phyloP scores from a whole-genome alignment of 352 stramenopile species.

The Phytopythium aichiense region DNA sequence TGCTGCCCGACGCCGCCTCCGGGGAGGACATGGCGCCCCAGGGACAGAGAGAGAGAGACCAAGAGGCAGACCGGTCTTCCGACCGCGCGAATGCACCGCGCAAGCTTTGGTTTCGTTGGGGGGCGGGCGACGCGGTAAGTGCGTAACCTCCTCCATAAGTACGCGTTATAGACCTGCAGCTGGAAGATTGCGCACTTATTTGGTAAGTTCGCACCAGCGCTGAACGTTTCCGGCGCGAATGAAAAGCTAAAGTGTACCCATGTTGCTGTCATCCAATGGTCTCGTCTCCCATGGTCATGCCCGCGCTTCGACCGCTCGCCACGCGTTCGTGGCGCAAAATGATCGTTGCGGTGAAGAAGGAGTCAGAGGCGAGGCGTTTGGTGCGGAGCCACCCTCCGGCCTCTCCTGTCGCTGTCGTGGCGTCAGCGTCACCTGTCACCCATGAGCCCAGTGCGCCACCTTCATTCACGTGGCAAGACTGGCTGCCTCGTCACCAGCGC shows the following conservation, averaged over 20 bases:
- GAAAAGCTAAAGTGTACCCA: background rate
- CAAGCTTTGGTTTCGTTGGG: conserved; percentile 5
- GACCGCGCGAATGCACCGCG: no score
- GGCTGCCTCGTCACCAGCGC: no score
- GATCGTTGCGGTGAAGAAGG: background rate
- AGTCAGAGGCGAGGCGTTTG: background rate
- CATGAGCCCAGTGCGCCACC: no score
- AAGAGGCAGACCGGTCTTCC: no score
- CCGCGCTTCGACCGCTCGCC: background rate
- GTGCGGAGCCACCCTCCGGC: no score
- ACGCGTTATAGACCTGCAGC: background rate
- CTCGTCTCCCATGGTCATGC: no score
- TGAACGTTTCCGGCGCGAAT: background rate
- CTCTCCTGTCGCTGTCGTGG: no score
- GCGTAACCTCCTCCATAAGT: background rate
- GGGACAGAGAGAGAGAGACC: background rate
- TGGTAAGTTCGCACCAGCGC: background rate
- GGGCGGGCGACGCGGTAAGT: background rate
- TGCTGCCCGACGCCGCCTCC: conserved; percentile 48
- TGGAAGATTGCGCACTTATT: background rate
- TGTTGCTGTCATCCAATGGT: no score
- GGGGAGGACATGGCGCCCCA: conserved; percentile 42
- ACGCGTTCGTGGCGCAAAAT: background rate
- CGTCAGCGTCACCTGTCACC: no score
- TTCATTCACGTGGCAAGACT: no score